Evolutionary conservation across 805 yeast genomes (phyloP).

Genomic region (Candida pseudoglaebosa): DNA sequence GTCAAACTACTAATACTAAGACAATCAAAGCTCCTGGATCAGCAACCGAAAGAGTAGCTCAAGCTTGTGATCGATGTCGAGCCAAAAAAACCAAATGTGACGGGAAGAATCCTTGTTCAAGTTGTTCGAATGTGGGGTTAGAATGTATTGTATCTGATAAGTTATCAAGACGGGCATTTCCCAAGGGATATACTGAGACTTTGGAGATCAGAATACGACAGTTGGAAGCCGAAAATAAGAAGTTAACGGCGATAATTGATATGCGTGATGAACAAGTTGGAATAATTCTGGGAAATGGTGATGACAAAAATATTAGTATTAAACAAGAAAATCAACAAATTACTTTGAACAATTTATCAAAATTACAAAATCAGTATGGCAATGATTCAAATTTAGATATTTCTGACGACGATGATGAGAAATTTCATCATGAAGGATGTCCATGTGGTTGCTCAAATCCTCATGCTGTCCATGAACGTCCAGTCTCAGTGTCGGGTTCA

Average conservation of each 20-base stretch:
- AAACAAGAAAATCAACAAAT: not conserved
- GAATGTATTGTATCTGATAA: constrained; percentile 88
- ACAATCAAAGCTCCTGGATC: constrained; percentile 69
- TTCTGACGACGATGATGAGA: constrained; percentile 4
- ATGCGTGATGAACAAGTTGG: constrained; percentile 62
- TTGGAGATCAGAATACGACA: constrained; percentile 85
- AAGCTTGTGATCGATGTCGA: constrained; percentile 88
- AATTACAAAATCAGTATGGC: not conserved
- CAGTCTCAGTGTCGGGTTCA: constrained; percentile 64
- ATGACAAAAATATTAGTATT: constrained; percentile 12
- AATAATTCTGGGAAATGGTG: constrained; percentile 18
- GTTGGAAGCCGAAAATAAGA: constrained; percentile 74
- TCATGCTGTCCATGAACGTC: constrained; percentile 55
- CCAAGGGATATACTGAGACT: constrained; percentile 89
- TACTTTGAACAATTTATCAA: constrained; percentile 1
- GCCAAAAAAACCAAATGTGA: constrained; percentile 78
- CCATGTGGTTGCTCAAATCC: constrained; percentile 57
- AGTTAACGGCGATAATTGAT: constrained; percentile 59
- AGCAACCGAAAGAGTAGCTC: constrained; percentile 68
- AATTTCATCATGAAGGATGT: constrained; percentile 35
- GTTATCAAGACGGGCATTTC: constrained; percentile 80
- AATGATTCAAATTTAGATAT: not conserved
- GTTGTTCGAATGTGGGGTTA: constrained; percentile 79
- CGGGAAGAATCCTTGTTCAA: constrained; percentile 73
- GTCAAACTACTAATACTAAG: constrained; percentile 21